A percentile compares a stretch with the other conserved stretches of the same genome.
phyloP scores from a whole-genome alignment of 257 asterid genomes.

The Salvia hispanica region DNA sequence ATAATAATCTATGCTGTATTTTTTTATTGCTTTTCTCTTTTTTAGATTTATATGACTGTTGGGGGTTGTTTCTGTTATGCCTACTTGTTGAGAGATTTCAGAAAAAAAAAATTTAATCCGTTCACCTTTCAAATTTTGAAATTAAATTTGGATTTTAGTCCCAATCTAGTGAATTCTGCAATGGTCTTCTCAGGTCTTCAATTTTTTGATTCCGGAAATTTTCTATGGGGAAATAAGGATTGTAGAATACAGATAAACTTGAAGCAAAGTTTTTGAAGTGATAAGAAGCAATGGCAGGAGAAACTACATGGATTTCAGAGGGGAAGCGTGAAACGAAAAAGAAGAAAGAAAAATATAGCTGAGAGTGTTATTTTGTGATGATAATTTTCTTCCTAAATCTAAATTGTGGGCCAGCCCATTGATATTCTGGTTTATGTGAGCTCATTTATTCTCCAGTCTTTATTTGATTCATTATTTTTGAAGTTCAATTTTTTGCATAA shows the following conservation, averaged over 20 bases:
- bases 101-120: no score
- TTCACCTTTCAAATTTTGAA: no score
- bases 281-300: constrained; percentile 55
- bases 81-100: no score
- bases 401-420: constrained; percentile 51
- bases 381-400: constrained; percentile 37
- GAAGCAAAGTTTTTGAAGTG: constrained; percentile 45
- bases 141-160: no score
- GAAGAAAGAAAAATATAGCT: constrained; percentile 37
- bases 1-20: no score
- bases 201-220: constrained; percentile 45
- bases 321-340: constrained; percentile 46
- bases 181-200: constrained; percentile 44
- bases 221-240: constrained; percentile 21
- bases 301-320: constrained; percentile 52
- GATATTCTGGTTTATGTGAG: constrained; percentile 32
- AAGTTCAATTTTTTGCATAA: constrained; percentile 38
- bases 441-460: constrained; percentile 39
- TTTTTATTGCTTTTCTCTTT: no score
- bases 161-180: no score
- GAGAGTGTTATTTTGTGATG: constrained; percentile 30
- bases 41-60: no score
- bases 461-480: constrained; percentile 39
- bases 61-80: no score
- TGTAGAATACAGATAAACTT: constrained; percentile 45